These are phyloP conservation scores for Microbotryum lychnidis-dioicae DNA, from an alignment of 1,284 basidiomycete genomes.

Conservation along the genomic window DNA sequence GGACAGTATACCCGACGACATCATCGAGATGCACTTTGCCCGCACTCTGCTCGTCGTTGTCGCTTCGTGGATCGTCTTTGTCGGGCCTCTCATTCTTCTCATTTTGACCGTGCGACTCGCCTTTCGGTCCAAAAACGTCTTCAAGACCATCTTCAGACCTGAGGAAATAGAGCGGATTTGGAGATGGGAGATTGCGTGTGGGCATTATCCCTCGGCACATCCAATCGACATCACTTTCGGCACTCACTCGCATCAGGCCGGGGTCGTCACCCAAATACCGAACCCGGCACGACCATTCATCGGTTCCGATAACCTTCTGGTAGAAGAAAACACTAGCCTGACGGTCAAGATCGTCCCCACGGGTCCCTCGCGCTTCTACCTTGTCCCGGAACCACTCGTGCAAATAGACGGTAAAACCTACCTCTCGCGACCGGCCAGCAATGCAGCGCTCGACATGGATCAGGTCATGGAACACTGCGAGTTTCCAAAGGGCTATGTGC, in stretches of 20 bases:
- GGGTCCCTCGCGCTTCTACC: conserved; percentile 66
- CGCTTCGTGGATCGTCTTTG: too few species aligned
- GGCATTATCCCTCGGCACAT: conserved; percentile 67
- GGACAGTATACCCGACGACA: too few species aligned
- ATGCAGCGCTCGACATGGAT: conserved; percentile 75
- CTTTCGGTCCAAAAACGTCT: too few species aligned
- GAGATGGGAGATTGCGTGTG: conserved; percentile 82
- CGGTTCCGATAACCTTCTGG: conserved; percentile 5
- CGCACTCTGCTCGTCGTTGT: too few species aligned
- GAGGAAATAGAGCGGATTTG: conserved; percentile 61
- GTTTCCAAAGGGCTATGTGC: conserved; percentile 65
- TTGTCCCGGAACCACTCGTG: conserved; percentile 50
- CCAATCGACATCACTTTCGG: too few species aligned
- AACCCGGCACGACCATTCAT: conserved; percentile 2
- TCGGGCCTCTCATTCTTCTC: too few species aligned
- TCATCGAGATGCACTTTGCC: too few species aligned
- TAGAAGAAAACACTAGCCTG: conserved; percentile 4
- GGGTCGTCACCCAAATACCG: conserved; percentile 40
- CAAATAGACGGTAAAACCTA: conserved; percentile 39
- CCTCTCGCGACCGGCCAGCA: conserved; percentile 72
- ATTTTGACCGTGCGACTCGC: too few species aligned
- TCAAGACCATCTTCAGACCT: background rate
- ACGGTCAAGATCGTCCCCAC: conserved; percentile 35
- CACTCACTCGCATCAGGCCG: too few species aligned
- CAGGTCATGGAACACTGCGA: conserved; percentile 78